Base-by-base conservation (phyloP, 805 yeast genomes). In the Nakazawaea wickerhamii region DNA sequence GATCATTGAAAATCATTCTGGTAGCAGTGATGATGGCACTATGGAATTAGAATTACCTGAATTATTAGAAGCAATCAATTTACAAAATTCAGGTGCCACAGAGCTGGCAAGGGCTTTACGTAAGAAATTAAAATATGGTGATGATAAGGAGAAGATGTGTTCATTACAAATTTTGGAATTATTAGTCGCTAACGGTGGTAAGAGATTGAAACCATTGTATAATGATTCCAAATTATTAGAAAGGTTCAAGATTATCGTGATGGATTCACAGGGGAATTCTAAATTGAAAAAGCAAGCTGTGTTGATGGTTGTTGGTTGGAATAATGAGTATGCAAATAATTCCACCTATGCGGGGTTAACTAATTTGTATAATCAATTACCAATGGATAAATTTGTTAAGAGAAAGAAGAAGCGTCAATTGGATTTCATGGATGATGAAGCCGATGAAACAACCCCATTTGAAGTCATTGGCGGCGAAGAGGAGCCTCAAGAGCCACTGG, bases 21-120 rank as follows among this genome's bases (percentile, higher is more conserved):
- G 67, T 19, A 59, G 70, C 3, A 64, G 63, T 20, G 73, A 67
- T 33, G 69, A 67, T 39, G 69, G 64, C 13, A 49, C 55, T 20
- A 59, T 63, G 33, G 67, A 62, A 34, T 50, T 58, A 22, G 79
- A 77, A 42, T 58, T 84, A 33, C 67, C 77, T 13, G 84, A 77
- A 47, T 65, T 84, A 36, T 51, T 83, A 27, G 79, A 81, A 36
- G 69, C 79, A 20, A 71, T 77, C 41, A 60, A 58, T 37, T 50
- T 67, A 21, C 67, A 68, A 41, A 48, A 42, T 13, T 57, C 60
- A 1, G 72, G 81, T 5, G 67, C 81, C 38, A 60, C 69, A 26
- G 99, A 93, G 59, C 91, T 95, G 2, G 97, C 97, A 0, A 70
- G 98, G 33, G 95, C 96, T 1, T 65, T 93, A 18, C 73, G 99